phyloP scores from a whole-genome alignment of 352 stramenopile genomes.

The Pythium vanterpoolii region DNA sequence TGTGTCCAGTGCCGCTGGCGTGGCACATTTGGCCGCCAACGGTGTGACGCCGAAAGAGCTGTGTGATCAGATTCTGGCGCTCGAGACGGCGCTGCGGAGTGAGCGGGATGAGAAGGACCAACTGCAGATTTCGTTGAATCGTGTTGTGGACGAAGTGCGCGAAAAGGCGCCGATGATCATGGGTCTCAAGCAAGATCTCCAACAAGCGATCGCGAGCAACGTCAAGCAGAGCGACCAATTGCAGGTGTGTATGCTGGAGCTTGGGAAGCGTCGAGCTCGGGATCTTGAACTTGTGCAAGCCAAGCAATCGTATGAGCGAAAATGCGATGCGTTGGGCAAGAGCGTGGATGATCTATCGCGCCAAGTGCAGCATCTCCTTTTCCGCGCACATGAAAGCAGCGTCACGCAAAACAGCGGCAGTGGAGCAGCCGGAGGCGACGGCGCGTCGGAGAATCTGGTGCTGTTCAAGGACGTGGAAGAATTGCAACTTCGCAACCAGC shows the following conservation, averaged over 20 bases:
- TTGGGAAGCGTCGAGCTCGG: slow-evolving; percentile 68
- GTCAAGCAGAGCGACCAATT: slow-evolving; percentile 68
- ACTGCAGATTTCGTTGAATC: slow-evolving; percentile 88
- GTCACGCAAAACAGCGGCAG: slow-evolving; percentile 4
- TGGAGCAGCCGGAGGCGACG: slow-evolving; percentile 15
- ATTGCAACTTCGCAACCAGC: slow-evolving; percentile 91
- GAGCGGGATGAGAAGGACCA: slow-evolving; percentile 86
- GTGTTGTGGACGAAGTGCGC: slow-evolving; percentile 91
- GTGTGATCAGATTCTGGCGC: slow-evolving; percentile 84
- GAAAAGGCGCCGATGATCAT: slow-evolving; percentile 89
- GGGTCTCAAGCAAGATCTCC: slow-evolving; percentile 87
- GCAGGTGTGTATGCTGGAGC: slow-evolving; percentile 58
- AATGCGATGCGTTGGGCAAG: slow-evolving; percentile 70
- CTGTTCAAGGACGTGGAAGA: slow-evolving; percentile 86
- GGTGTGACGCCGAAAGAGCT: slow-evolving; percentile 86
- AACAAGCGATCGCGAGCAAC: slow-evolving; percentile 84
- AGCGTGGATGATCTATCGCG: slow-evolving; percentile 89
- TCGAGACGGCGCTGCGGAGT: slow-evolving; percentile 77
- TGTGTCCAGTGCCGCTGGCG: slow-evolving; percentile 54
- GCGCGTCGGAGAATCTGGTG: slow-evolving; percentile 72
- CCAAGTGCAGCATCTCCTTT: slow-evolving; percentile 90
- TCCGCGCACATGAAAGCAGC: slow-evolving; percentile 62
- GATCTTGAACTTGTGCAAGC: slow-evolving; percentile 62
- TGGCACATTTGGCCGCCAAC: slow-evolving; percentile 61
- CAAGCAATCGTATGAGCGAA: slow-evolving; percentile 57